Evolutionary conservation across 495 filamentous ascomycete species (phyloP), one percentile per base, ranked within the genome.

Genomic region (Neurospora sp.): DNA sequence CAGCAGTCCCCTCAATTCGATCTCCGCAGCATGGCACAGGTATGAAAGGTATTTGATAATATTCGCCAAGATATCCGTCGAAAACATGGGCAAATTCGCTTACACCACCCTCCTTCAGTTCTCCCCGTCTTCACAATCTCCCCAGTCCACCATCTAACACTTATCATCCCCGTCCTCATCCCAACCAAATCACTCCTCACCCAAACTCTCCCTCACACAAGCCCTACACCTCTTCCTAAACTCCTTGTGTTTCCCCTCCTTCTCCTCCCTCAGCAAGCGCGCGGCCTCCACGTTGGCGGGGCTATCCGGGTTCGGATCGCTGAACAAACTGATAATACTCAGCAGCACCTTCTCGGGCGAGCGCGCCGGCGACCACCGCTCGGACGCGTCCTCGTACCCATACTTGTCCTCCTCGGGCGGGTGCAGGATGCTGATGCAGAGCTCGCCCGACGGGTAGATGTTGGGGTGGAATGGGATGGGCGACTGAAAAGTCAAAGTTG

Each of bases 361-460:
- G 81, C 98, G 96, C 2, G 98, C 96, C n/a, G 96, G 96, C 31
- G 89, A 93, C 96, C 96, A 99, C 69, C 96, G 89, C 85, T 99
- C 96, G 39, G 89, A 85, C n/a, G 93, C 94, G 15, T 88, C 87
- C 81, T 98, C 96, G 82, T 99, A 99, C 34, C 96, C 95, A 82
- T 93, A 97, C 78, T 94, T 92, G 80, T 99, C 96, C 78, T 98
- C 94, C 84, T 94, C 94, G 2, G 96, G 96, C 1, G 94, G 93
- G 83, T 99, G 96, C 31, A 99, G 86, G 84, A 99, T 98, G 40
- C 92, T 96, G 79, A 99, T 98, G 86, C 96, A 99, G 73, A 99
- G 94, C 69, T 93, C 90, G 78, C 96, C 96, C 81, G 87, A 89
- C 11, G 89, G 85, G 85, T 98, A 99, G 81, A 99, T 93, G 81